phyloP scores from a whole-genome alignment of 345 rosid genomes.

The Melaleuca quinquenervia region DNA sequence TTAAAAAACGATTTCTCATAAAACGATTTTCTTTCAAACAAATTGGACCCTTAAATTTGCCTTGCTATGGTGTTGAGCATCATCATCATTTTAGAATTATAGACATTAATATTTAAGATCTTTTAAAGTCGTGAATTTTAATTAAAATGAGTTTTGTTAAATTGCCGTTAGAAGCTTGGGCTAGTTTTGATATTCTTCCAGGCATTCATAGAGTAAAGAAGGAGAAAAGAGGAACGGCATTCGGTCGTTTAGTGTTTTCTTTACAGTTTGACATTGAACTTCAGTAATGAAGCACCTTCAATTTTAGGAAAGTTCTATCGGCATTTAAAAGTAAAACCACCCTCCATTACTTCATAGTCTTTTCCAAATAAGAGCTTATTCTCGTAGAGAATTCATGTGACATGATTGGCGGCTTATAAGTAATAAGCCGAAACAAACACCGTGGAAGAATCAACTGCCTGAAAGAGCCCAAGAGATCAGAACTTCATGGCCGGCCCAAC shows the following conservation, averaged over 20 bases:
- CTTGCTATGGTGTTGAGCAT: neutral
- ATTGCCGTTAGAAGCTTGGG: neutral
- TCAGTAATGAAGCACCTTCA: neutral
- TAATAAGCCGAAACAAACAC: neutral
- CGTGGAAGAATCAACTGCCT: neutral
- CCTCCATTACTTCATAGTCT: neutral
- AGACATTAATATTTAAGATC: neutral
- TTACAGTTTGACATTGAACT: neutral
- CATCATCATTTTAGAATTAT: neutral
- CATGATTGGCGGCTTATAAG: neutral
- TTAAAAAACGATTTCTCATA: neutral
- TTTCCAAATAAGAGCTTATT: neutral
- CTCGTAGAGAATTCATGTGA: neutral
- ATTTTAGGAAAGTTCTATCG: neutral
- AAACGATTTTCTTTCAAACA: neutral
- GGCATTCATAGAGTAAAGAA: neutral
- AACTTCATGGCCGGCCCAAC: neutral
- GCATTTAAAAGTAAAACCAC: neutral
- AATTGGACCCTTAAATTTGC: neutral
- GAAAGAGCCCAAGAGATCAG: neutral
- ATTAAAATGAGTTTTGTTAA: neutral
- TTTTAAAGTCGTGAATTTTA: neutral
- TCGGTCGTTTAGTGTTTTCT: neutral
- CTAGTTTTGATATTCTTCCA: neutral
- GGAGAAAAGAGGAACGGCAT: neutral